Evolutionary conservation across 2,329 filamentous ascomycete genomes (phyloP).

Genomic region (Ophiostoma sp.): DNA sequence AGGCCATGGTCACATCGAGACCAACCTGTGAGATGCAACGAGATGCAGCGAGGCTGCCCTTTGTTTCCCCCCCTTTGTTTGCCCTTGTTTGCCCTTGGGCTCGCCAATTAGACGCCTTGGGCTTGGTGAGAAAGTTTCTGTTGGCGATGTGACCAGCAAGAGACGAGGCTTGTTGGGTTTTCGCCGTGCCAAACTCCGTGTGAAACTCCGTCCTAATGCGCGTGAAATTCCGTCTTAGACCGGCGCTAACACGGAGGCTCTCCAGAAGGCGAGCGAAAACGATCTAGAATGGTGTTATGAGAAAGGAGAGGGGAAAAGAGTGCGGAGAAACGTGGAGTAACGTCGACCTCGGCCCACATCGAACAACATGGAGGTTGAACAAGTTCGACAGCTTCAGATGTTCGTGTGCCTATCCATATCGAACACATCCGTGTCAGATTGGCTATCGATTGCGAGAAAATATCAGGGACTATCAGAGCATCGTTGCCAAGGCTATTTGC

Average conservation of each 20-base stretch:
- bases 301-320: too few species aligned
- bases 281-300: background rate
- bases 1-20: background rate
- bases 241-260: background rate
- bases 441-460: too few species aligned
- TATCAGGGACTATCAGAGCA: background rate
- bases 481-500: background rate
- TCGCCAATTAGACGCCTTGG: background rate
- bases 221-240: background rate
- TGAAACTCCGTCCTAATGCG: background rate
- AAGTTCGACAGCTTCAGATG: background rate
- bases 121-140: background rate
- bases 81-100: background rate
- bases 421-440: too few species aligned
- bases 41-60: background rate
- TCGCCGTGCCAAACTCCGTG: background rate
- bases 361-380: background rate
- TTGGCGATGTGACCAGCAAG: background rate
- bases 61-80: background rate
- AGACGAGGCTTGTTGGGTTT: background rate
- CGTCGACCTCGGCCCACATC: background rate
- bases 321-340: too few species aligned
- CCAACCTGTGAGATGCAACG: background rate
- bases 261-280: background rate
- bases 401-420: background rate